Evolutionary conservation across 1,284 basidiomycete genomes (phyloP).

Genomic region (Cutaneotrichosporon dermatis): DNA sequence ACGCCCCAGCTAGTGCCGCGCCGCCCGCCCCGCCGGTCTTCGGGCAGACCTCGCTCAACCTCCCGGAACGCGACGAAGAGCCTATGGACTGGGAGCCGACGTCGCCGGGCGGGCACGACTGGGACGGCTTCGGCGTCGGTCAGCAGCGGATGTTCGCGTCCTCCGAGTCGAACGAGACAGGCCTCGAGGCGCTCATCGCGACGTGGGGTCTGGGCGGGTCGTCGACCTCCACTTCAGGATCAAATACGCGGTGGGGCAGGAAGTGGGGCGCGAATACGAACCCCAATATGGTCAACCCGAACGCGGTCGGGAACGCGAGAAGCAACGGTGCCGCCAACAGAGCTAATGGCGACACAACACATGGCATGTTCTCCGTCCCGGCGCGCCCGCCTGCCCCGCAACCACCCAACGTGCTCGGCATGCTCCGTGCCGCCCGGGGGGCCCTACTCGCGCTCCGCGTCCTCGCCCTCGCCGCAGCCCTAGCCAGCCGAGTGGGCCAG

Average conservation of each 20-base stretch:
- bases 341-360: neutral
- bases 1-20: conserved; percentile 1
- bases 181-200: conserved; percentile 37
- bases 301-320: neutral
- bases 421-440: conserved; percentile 3
- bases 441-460: conserved; percentile 7
- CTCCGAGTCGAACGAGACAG: conserved; percentile 32
- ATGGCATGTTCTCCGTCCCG: neutral
- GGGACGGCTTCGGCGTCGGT: conserved; percentile 38
- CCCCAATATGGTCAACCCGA: neutral
- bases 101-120: conserved; percentile 19
- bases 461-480: neutral
- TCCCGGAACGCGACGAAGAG: conserved; percentile 14
- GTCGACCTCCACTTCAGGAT: no score
- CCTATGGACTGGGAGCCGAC: conserved; percentile 47
- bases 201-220: conserved; percentile 32
- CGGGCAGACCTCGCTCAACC: conserved; percentile 29
- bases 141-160: conserved; percentile 39
- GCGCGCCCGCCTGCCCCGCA: neutral
- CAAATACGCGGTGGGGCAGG: no score
- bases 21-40: conserved; percentile 24
- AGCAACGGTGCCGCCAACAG: neutral
- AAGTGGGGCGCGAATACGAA: no score
- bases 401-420: neutral
- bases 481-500: neutral